These are phyloP conservation scores for Trichophyton verrucosum DNA, from an alignment of 2,329 filamentous ascomycete species.

Conservation along the genomic window DNA sequence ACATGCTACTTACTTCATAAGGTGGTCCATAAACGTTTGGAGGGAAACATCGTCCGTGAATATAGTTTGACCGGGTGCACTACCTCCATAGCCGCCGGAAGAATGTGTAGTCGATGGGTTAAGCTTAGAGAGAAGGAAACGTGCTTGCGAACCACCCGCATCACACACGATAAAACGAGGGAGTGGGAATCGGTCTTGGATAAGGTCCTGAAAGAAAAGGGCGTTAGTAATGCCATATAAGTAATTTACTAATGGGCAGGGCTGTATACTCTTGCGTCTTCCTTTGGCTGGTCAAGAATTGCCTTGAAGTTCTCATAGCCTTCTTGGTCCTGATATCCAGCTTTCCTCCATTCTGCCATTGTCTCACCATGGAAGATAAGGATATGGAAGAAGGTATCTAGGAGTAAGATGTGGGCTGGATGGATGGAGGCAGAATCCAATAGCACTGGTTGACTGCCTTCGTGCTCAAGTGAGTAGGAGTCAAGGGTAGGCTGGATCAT, in stretches of 20 bases:
- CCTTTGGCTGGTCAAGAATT: conserved; percentile 83
- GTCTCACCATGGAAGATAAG: conserved; percentile 98
- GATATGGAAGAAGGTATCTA: conserved; percentile 99
- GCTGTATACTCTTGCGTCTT: conserved; percentile 72
- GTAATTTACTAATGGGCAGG: not conserved
- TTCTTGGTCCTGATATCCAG: conserved; percentile 94
- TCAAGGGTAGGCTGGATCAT: conserved; percentile 99
- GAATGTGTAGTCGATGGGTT: conserved; percentile 97
- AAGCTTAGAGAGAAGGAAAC: conserved; percentile 91
- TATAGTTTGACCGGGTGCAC: conserved; percentile 89
- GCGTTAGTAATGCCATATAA: not conserved
- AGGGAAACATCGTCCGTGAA: conserved; percentile 97
- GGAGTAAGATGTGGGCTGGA: conserved; percentile 78
- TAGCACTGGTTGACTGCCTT: conserved; percentile 83
- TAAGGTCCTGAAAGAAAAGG: conserved; percentile 56
- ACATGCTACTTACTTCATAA: conserved; percentile 73
- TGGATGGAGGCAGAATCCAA: conserved; percentile 95
- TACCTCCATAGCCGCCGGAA: conserved; percentile 78
- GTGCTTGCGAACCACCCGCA: conserved; percentile 92
- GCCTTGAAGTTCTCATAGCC: conserved; percentile 92
- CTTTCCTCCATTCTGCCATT: conserved; percentile 94
- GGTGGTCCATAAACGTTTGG: conserved; percentile 98
- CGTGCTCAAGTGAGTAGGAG: conserved; percentile 93
- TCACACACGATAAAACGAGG: conserved; percentile 98
- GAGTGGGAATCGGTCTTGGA: conserved; percentile 93